phyloP scores from a whole-genome alignment of 306 rosid species.

The Cicer bijugum region DNA sequence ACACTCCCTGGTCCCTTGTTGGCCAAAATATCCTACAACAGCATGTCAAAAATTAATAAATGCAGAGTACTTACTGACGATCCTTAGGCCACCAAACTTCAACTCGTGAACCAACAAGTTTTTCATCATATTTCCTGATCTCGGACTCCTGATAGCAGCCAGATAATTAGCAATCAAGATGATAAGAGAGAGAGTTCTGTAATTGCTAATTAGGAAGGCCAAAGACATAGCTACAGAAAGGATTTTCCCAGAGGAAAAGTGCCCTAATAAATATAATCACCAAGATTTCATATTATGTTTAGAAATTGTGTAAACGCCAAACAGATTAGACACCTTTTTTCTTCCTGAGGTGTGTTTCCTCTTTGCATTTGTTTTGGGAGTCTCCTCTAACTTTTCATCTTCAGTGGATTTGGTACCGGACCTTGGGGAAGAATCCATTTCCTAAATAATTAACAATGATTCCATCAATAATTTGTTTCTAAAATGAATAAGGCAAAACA shows the following conservation, averaged over 20 bases:
- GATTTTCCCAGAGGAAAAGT: conserved; percentile 25
- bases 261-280: background rate
- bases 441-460: conserved; percentile 51
- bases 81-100: conserved; percentile 94
- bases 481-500: conserved; percentile 21
- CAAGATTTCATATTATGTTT: conserved; percentile 5
- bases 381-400: conserved; percentile 54
- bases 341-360: conserved; percentile 64
- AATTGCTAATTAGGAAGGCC: conserved; percentile 33
- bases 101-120: conserved; percentile 66
- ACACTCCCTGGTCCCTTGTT: background rate
- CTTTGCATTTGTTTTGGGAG: conserved; percentile 64
- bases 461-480: background rate
- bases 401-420: conserved; percentile 54
- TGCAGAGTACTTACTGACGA: conserved; percentile 59
- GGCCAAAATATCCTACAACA: conserved; percentile 26
- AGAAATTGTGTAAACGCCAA: background rate
- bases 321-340: conserved; percentile 56
- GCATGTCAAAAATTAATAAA: conserved; percentile 26
- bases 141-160: conserved; percentile 55
- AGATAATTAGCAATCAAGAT: conserved; percentile 29
- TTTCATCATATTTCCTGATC: conserved; percentile 55
- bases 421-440: conserved; percentile 55
- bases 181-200: conserved; percentile 25
- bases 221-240: conserved; percentile 18